Base-by-base conservation (phyloP, 345 rosid species). In the Syzygium aromaticum region DNA sequence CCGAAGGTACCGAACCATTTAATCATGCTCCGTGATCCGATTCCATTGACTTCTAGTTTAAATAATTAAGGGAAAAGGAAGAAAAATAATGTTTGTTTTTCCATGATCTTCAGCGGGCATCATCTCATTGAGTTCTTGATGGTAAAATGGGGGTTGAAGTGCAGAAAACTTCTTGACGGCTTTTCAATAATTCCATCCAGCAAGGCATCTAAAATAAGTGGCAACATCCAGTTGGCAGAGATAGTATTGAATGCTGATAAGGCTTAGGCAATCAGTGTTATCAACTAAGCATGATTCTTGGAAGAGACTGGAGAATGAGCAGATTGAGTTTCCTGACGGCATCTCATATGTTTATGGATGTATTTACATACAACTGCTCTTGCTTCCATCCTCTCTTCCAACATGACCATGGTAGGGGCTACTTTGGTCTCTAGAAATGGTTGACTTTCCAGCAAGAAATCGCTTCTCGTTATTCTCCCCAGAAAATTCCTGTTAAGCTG, bases 111-210 rank as follows among this genome's bases (percentile, higher is more conserved):
- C 93, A 96, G 99, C 54, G 98, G 98, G 63, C 98, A 97, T 91
- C 97, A 95, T 93, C 97, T 97, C 64, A 94, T 97, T 77, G 97
- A 94, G 91, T 95, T 97, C 90, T 89, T 96, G 90, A 94, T 97
- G 98, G 94, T 89, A 86, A 96, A 96, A 90, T 97, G 98, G 99
- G 93, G 95, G 61, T 89, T 97, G 77, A 96, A 93, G 91, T 95
- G 98, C 84, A 88, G 92, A 64, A 95, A 95, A 90, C 95, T 97
- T 67, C 83, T 93, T 38, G 98, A 96, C 80, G 95, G 97, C 53
- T 96, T 94, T 89, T 96, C 98, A 23, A 92, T 97, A 90, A 89
- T 96, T 94, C 98, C 99, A 57, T 78, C 95, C 22, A 57, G 90
- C 89, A 96, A 97, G 93, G 96, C 94, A 61, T 91, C 93, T 51